phyloP scores from a whole-genome alignment of 805 yeast genomes.

The Ogataea corticis region DNA sequence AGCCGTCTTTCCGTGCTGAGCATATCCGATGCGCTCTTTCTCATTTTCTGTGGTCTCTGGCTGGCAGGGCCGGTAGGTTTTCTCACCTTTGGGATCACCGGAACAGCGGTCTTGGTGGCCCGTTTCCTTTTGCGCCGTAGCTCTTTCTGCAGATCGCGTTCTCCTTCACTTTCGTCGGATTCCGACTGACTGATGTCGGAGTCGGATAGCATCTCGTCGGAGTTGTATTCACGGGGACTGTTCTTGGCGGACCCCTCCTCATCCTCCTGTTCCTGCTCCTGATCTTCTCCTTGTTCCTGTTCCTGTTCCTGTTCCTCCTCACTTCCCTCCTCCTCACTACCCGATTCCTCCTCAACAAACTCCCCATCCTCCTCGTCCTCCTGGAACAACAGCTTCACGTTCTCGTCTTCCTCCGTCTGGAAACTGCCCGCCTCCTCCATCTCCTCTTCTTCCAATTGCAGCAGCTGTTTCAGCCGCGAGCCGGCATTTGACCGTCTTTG shows the following conservation, averaged over 20 bases:
- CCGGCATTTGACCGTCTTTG: conserved; percentile 88
- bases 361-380: conserved; percentile 61
- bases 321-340: conserved; percentile 32
- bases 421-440: conserved; percentile 18
- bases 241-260: conserved; percentile 31
- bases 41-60: conserved; percentile 30
- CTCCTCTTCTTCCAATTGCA: conserved; percentile 62
- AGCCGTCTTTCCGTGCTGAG: conserved; percentile 59
- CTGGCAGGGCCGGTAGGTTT: conserved; percentile 30
- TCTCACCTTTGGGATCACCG: conserved; percentile 23
- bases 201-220: conserved; percentile 56
- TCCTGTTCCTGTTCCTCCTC: conserved; percentile 19
- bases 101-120: conserved; percentile 50
- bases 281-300: conserved; percentile 26
- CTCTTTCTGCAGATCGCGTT: conserved; percentile 37
- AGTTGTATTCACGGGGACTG: conserved; percentile 30
- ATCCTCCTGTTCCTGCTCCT: conserved; percentile 28
- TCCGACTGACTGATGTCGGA: conserved; percentile 53
- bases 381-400: conserved; percentile 67
- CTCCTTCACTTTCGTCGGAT: conserved; percentile 57
- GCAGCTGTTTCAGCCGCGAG: conserved; percentile 67
- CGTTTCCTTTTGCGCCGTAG: conserved; percentile 25
- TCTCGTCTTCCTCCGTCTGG: conserved; percentile 67
- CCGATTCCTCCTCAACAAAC: conserved; percentile 35
- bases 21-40: conserved; percentile 9